Percentiles rank a stretch among this genome's conserved stretches.
phyloP scores from a whole-genome alignment of 2,329 filamentous ascomycete genomes.

The Lachnellula occidentalis region DNA sequence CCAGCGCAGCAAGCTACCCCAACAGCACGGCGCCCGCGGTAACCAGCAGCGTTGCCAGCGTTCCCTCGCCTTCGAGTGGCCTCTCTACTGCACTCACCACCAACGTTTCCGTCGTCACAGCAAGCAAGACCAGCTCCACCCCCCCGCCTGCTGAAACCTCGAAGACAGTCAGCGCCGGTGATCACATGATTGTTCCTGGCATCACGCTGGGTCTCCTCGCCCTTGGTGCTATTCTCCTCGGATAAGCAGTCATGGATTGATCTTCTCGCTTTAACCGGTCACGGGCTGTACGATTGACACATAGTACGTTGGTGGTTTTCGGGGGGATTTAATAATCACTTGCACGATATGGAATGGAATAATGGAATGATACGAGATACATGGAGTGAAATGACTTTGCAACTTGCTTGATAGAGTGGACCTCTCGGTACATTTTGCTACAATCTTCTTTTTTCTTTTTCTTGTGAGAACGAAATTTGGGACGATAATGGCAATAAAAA shows the following conservation, averaged over 20 bases:
- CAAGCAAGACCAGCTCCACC: neutral
- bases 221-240: constrained; percentile 2
- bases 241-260: neutral
- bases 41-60: neutral
- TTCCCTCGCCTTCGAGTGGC: neutral
- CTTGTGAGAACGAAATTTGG: neutral
- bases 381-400: neutral
- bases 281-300: neutral
- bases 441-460: neutral
- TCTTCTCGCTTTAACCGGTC: neutral
- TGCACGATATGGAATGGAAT: neutral
- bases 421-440: neutral
- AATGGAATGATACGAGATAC: neutral
- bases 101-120: neutral
- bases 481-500: neutral
- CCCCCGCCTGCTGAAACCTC: neutral
- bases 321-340: neutral
- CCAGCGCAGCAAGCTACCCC: neutral
- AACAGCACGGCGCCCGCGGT: neutral
- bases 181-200: constrained; percentile 1
- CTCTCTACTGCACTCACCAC: neutral
- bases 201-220: constrained; percentile 4
- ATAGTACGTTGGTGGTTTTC: neutral
- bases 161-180: neutral
- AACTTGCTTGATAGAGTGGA: neutral